Evolutionary conservation across 331 rosid genomes (phyloP).

Genomic region (Ulmus americana): DNA sequence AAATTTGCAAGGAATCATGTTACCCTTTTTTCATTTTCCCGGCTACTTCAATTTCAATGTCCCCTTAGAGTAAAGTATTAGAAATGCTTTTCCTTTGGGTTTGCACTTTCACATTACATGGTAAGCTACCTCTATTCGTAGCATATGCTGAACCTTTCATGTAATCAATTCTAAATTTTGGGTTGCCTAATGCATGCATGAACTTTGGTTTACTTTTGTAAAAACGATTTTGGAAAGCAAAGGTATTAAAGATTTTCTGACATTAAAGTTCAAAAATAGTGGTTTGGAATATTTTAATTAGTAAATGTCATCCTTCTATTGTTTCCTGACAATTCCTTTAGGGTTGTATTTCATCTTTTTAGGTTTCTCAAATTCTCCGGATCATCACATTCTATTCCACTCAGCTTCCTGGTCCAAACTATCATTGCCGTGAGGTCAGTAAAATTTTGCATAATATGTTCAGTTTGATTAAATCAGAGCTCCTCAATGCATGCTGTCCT

Average conservation of each 20-base stretch:
- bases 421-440: slow-evolving; percentile 47
- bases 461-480: neutral
- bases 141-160: neutral
- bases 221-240: too few relatives aligned
- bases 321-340: slow-evolving; percentile 1
- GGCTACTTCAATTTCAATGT: too few relatives aligned
- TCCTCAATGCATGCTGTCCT: neutral
- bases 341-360: slow-evolving; percentile 9
- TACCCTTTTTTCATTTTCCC: too few relatives aligned
- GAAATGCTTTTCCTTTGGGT: neutral
- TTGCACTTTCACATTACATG: neutral
- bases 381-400: slow-evolving; percentile 50
- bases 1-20: too few relatives aligned
- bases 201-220: too few relatives aligned
- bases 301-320: neutral
- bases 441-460: neutral
- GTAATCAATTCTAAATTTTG: neutral
- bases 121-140: neutral
- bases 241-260: too few relatives aligned
- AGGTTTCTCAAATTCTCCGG: slow-evolving; percentile 51
- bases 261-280: neutral
- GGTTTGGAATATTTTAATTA: neutral
- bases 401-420: slow-evolving; percentile 59
- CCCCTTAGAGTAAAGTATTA: neutral
- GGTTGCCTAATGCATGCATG: neutral